Base-by-base conservation (phyloP, 106 monocot species). In the Allium sativum region DNA sequence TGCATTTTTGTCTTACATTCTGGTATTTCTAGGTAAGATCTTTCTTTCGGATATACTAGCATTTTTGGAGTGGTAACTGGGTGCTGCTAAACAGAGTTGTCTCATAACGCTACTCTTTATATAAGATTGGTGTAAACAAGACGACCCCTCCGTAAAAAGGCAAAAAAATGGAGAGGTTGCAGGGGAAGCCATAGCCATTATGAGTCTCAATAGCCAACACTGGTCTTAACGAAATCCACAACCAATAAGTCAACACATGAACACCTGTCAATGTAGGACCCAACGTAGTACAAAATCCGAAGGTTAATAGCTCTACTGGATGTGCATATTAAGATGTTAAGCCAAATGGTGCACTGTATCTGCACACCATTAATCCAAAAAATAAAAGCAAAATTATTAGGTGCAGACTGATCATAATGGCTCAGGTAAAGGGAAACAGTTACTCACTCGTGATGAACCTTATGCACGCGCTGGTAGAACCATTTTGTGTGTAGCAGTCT, bases 241-340 rank as follows among this genome's bases (percentile, higher is more conserved):
- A 55, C 93, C 93, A 93, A 9, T 88, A 66, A 17, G 93, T 93
- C 44, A 89, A 65, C 13, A 93, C 52, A 55, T 93, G 93, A 60
- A 84, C 84, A 9, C 88, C 88, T 40, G 93, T 88, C 10, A 93
- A 53, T 62, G 93, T 84, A 59, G 93, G 93, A 46, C 93, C 93
- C 67, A 85, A 15, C 20, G 88, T 67, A 7, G 88, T 88, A 46
- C 88, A 84, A 80, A 93, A 84, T 3, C 93, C 88, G 58, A 93
- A 73, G 52, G 88, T 84, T 48, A 93, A 66, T 55, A 93, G 84
- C 61, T 93, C 93, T 66, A 82, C 85, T 65, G 88, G 84, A 60
- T 93, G 93, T 17, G 85, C 93, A 71, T 93, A 93, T 50, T 88
- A 84, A 18, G 88, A 88, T 42, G 93, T 82, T 63, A 93, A 76